These are phyloP conservation scores for Rhizophagus sp. DNA, from an alignment of 192 early-diverging fungal genomes.

Conservation along the genomic window DNA sequence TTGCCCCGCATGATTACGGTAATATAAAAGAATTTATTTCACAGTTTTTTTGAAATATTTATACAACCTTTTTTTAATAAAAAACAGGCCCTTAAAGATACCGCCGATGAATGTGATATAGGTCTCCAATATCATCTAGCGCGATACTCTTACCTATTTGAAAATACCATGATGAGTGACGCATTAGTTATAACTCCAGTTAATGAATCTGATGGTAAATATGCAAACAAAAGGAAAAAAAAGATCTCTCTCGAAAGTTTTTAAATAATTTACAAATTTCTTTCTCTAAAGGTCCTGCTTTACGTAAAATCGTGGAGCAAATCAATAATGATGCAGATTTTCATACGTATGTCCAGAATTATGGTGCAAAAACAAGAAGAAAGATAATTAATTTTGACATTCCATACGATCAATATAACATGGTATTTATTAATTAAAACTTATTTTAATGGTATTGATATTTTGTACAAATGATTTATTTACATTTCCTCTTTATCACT, in stretches of 20 bases:
- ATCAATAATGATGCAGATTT: slow-evolving; percentile 64
- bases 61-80: not conserved
- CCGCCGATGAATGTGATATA: slow-evolving; percentile 82
- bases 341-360: slow-evolving; percentile 46
- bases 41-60: not conserved
- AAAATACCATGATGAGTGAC: slow-evolving; percentile 66
- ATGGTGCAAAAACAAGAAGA: slow-evolving; percentile 28
- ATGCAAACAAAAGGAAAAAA: not conserved
- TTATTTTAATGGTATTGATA: slow-evolving; percentile 1
- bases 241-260: not conserved
- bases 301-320: slow-evolving; percentile 53
- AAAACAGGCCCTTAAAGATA: slow-evolving; percentile 69
- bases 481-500: not conserved
- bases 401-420: slow-evolving; percentile 47
- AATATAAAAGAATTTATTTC: not conserved
- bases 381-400: slow-evolving; percentile 38
- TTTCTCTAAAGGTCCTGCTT: slow-evolving; percentile 32
- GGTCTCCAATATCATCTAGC: slow-evolving; percentile 77
- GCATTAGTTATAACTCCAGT: slow-evolving; percentile 39
- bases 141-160: slow-evolving; percentile 80
- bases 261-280: not conserved
- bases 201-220: slow-evolving; percentile 33
- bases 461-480: not conserved
- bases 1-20: slow-evolving; percentile 84
- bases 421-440: slow-evolving; percentile 29